Base-by-base conservation (phyloP, 2,329 filamentous ascomycete genomes). In the Diplocarpon rosae region DNA sequence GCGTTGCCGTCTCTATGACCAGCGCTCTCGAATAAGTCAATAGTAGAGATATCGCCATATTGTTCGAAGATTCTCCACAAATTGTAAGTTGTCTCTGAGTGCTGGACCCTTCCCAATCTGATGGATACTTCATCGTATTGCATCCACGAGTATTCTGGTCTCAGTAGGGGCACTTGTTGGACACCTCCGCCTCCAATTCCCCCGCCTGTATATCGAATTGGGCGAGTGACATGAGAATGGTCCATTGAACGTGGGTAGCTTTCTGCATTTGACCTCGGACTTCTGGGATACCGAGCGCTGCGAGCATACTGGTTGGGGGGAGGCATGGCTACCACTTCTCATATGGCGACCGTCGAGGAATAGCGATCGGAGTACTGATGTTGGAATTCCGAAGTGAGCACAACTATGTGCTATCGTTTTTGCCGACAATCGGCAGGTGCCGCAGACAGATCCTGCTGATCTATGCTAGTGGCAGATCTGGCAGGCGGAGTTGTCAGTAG, bases 1-100 rank as follows among this genome's bases (percentile, higher is more conserved):
- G 67, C 77, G 17, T 33, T 59, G 0, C 64, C 63, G 27, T 62
- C 61, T 43, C 63, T 57, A 20, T 63, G 46, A n/a, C 72, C 63
- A 27, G 63, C 50, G 5, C 52, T 48, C 37, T 74, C 69, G 39
- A 66, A 70, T 1, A 83, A 64, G 12, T 82, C 75, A 30, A 85
- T 73, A 30, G 63, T 71, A 2, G 61, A 62, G 11, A 85, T 68
- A 5, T 63, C 63, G 1, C 80, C 78, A 46, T 76, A 65, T 0
- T 54, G 48, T 1, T 63, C 59, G 49, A 86, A 75, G 14, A 69
- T 69, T 2, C 65, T 56, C 59, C 71, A 76, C 1, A 85, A 56
- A 13, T 70, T 62, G 20, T 57, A 61, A 0, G 67, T 63, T 0
- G 64, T 68, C 0, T 65, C 59, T 7, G 61, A 53, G 0, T 29